Evolutionary conservation across 2,329 filamentous ascomycete species (phyloP).

Genomic region (Aspergillus latus): DNA sequence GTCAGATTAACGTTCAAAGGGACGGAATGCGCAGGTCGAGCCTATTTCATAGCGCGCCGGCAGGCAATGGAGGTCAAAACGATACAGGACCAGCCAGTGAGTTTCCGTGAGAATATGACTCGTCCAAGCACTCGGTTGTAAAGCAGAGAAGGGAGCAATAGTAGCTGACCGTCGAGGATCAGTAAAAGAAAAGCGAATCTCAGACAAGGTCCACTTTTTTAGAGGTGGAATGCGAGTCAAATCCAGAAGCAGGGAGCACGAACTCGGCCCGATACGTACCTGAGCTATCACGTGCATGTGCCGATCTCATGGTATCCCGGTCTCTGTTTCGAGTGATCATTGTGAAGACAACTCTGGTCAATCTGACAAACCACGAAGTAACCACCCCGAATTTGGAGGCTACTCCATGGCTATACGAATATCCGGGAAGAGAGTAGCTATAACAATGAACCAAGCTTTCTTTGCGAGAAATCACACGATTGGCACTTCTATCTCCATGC

Average conservation of each 20-base stretch:
- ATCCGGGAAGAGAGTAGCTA: too few species aligned
- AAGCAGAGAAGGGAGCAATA: not conserved
- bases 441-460: constrained; percentile 1
- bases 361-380: too few species aligned
- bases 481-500: constrained; percentile 10
- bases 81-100: constrained; percentile 4
- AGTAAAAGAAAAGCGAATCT: not conserved
- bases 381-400: too few species aligned
- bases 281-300: constrained; percentile 6
- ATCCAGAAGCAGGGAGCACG: not conserved
- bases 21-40: not conserved
- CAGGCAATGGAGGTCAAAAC: not conserved
- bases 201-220: constrained; percentile 10
- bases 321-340: not conserved
- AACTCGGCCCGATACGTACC: not conserved
- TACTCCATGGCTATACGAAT: too few species aligned
- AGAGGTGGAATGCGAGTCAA: constrained; percentile 1
- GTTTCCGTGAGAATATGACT: not conserved
- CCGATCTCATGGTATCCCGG: not conserved
- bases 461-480: constrained; percentile 25
- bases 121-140: not conserved
- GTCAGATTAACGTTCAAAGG: not conserved
- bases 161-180: not conserved
- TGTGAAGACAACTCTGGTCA: too few species aligned
- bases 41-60: constrained; percentile 8